Conservation (phyloP, 106 monocot species). For the Dendrobium officinale region DNA sequence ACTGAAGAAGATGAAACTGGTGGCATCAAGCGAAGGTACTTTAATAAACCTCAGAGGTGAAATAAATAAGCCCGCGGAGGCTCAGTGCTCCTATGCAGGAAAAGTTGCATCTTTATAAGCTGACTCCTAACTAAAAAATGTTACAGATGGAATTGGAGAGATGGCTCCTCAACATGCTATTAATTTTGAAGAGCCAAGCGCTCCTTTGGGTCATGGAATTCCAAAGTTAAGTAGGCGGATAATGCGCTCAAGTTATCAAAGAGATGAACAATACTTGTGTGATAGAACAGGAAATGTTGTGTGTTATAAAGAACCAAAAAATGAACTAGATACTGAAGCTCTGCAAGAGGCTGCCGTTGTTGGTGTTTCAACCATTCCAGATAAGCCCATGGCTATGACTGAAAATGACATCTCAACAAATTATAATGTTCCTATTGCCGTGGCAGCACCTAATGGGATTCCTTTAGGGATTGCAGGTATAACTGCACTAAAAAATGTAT, state of each 20-base stretch:
- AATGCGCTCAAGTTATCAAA: not conserved
- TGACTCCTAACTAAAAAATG: not conserved
- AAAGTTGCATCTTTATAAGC: not conserved
- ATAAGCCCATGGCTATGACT: not conserved
- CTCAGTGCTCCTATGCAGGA: not conserved
- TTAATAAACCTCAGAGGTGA: too few species aligned
- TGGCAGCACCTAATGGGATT: slow-evolving; percentile 11
- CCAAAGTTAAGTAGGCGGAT: not conserved
- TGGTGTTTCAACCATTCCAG: not conserved
- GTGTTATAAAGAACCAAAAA: slow-evolving; percentile 28
- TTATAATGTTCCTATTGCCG: slow-evolving; percentile 25
- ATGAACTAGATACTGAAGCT: slow-evolving; percentile 1
- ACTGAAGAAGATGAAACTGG: slow-evolving; percentile 10
- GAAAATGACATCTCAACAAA: not conserved
- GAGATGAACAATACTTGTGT: slow-evolving; percentile 9
- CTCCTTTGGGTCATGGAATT: not conserved
- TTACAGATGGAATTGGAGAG: not conserved
- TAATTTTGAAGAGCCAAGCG: not conserved
- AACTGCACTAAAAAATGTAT: not conserved
- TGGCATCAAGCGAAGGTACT: not conserved
- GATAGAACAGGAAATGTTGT: slow-evolving; percentile 1
- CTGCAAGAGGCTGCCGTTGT: not conserved
- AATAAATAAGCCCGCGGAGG: not conserved
- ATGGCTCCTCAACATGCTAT: slow-evolving; percentile 4
- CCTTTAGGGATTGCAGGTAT: slow-evolving; percentile 6